phyloP scores from a whole-genome alignment of 257 asterid genomes.

The Przewalskia tangutica region DNA sequence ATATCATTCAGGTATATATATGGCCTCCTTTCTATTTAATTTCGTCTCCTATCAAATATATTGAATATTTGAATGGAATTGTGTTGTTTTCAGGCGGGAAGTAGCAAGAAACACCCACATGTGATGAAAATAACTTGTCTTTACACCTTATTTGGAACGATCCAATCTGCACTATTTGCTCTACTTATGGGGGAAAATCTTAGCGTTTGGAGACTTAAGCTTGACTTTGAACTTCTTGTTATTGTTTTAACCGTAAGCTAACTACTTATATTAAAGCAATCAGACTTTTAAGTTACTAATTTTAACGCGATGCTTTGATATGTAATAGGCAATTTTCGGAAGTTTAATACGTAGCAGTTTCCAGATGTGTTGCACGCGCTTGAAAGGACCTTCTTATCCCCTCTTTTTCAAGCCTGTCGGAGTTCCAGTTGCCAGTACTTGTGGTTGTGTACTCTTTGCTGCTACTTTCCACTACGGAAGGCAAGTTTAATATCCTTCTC shows the following conservation, averaged over 20 bases:
- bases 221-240: conserved; percentile 39
- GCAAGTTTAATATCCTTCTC: background rate
- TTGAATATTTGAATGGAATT: background rate
- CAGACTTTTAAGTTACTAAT: background rate
- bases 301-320: background rate
- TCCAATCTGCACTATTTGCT: conserved; percentile 41
- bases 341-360: conserved; percentile 45
- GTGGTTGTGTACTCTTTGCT: conserved; percentile 48
- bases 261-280: background rate
- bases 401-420: conserved; percentile 68
- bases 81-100: conserved; percentile 40
- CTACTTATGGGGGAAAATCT: conserved; percentile 32
- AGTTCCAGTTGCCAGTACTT: conserved; percentile 59
- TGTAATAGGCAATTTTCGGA: conserved; percentile 46
- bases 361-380: conserved; percentile 49
- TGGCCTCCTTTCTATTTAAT: background rate
- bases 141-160: conserved; percentile 59
- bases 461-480: conserved; percentile 70
- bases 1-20: conserved; percentile 43
- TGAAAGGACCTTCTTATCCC: conserved; percentile 48
- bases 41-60: no score
- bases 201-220: conserved; percentile 40
- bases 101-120: conserved; percentile 46
- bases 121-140: conserved; percentile 48
- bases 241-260: conserved; percentile 49